Conservation (phyloP, 768 basidiomycete species). For the Russula dissimulans region DNA sequence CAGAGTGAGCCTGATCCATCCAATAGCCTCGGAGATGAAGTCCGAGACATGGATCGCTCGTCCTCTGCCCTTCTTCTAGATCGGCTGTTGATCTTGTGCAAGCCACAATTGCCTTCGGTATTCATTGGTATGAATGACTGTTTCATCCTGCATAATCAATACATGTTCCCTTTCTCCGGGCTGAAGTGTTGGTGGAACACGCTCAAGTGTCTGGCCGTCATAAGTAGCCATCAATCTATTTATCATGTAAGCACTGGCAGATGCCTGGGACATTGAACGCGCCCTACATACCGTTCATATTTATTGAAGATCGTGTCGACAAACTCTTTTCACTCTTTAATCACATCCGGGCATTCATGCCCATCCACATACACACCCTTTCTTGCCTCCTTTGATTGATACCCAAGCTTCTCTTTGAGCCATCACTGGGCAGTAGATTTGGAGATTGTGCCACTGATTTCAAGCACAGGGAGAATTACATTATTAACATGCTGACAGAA, state of each 20-base stretch:
- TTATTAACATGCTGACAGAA: not conserved
- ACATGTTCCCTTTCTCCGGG: no score
- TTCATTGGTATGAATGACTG: no score
- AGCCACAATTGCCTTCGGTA: no score
- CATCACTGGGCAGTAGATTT: not conserved
- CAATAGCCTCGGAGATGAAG: no score
- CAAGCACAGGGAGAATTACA: not conserved
- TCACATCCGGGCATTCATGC: not conserved
- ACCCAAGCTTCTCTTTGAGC: not conserved
- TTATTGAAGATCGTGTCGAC: not conserved
- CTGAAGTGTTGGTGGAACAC: no score
- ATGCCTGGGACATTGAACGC: not conserved
- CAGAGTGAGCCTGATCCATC: no score
- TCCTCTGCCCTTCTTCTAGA: no score
- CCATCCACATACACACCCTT: not conserved
- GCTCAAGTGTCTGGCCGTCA: no score
- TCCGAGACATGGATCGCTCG: no score
- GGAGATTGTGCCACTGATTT: not conserved
- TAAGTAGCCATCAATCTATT: no score
- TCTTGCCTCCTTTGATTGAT: not conserved
- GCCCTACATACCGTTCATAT: not conserved
- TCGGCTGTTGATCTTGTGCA: no score
- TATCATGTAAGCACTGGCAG: not conserved
- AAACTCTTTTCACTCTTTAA: not conserved
- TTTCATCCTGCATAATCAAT: no score